Base-by-base conservation (phyloP, 768 basidiomycete genomes). In the Psilocybe cubensis region DNA sequence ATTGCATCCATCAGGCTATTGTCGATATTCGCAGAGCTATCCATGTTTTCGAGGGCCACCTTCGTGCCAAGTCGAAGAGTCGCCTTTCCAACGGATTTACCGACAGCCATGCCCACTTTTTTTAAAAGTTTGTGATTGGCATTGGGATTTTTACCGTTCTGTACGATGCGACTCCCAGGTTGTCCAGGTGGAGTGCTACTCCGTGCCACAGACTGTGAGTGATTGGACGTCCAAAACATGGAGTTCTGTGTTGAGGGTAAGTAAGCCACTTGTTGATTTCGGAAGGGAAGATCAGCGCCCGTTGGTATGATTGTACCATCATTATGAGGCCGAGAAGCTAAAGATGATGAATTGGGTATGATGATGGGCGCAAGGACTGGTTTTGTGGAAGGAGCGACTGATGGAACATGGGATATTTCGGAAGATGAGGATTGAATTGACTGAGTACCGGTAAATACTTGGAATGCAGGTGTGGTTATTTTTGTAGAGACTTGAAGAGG, bases 71-170 rank as follows among this genome's bases (percentile, higher is more conserved):
- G 23, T 12, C 42, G 47, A 20, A 58, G 44, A 10, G 44, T 35
- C 24, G 42, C 24, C 29, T 55, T 47, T 47, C 45, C 54, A 18
- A 38, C 57, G 5, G 51, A 52, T 33, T 58, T 58, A 20, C 52
- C 57, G 25, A 47, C 48, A 18, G 57, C 51, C 3, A 53, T 29
- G 10, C 57, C 50, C 12, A 52, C 52, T 47, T 53, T 52, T 21
- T 58, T 46, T 17, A 58, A 17, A 12, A 52, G 42, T 21, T 52
- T 27, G 21, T 28, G 41, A 8, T 53, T 44, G 3, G 21, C 29
- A 23, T 42, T 47, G 21, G 41, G 27, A n/a, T 53, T 28, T 21
- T 18, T 25, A 41, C 5, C 23, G 27, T 40, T 52, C 29, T 20
- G 14, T 10, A n/a, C 12, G 10, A 14, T 24, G 17, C 25, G 11